phyloP scores from a whole-genome alignment of 2,329 filamentous ascomycete genomes.

The Colletotrichum kahawae region DNA sequence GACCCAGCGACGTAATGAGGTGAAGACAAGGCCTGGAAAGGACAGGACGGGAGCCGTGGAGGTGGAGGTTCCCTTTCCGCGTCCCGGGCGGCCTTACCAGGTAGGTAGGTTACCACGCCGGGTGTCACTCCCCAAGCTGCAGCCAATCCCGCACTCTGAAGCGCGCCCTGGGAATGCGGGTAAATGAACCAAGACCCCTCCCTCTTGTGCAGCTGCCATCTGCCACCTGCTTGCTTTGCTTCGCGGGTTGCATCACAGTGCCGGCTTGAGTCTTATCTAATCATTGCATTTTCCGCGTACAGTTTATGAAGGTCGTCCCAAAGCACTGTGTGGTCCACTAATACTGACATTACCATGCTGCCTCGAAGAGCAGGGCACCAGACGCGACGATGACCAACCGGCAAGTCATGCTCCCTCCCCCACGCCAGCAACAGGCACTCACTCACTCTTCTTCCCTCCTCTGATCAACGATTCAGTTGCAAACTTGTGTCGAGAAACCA shows the following conservation, averaged over 20 bases:
- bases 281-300: not conserved
- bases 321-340: not conserved
- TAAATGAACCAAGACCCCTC: not conserved
- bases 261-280: not conserved
- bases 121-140: not conserved
- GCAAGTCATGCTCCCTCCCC: not conserved
- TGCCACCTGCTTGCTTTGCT: not conserved
- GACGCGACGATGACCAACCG: not conserved
- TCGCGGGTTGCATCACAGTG: not conserved
- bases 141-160: not conserved
- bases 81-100: not conserved
- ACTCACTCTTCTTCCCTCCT: not conserved
- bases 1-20: slow-evolving; percentile 18
- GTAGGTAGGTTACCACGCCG: not conserved
- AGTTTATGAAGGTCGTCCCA: not conserved
- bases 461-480: not conserved
- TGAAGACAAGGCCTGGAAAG: not conserved
- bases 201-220: not conserved
- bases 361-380: not conserved
- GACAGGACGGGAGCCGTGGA: not conserved
- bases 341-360: not conserved
- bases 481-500: not conserved
- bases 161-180: not conserved
- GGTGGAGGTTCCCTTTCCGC: not conserved
- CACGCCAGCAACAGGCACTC: not conserved